These are phyloP conservation scores for Podaxis pistillaris DNA, from an alignment of 768 basidiomycete species.

Conservation along the genomic window DNA sequence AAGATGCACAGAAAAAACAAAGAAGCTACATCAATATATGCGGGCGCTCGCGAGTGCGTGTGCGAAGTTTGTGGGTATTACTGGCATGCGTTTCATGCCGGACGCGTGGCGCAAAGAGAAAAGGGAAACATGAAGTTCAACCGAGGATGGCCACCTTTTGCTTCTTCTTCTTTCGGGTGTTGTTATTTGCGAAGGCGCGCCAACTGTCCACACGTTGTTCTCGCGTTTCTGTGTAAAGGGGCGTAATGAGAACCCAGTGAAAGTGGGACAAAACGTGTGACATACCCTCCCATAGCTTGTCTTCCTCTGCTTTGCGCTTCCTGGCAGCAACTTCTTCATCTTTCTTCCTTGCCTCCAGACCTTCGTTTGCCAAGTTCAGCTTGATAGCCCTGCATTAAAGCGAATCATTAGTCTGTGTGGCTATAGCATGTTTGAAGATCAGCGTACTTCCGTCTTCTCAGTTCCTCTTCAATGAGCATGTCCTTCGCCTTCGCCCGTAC, in stretches of 20 bases:
- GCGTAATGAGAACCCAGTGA: neutral
- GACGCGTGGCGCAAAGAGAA: conserved; percentile 13
- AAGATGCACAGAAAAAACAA: conserved; percentile 2
- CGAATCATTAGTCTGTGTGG: conserved; percentile 8
- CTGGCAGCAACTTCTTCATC: conserved; percentile 75
- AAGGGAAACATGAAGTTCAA: conserved; percentile 31
- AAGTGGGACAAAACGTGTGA: conserved; percentile 1
- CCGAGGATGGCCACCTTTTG: conserved; percentile 65
- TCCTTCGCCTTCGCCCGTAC: conserved; percentile 77
- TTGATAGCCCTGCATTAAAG: conserved; percentile 64
- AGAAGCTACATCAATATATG: conserved; percentile 4
- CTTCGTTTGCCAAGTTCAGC: conserved; percentile 90
- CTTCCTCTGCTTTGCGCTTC: conserved; percentile 89
- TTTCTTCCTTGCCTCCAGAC: conserved; percentile 89
- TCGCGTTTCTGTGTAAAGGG: conserved; percentile 51
- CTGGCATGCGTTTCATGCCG: neutral
- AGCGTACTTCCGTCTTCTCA: conserved; percentile 77
- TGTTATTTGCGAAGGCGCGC: conserved; percentile 65
- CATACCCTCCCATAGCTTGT: conserved; percentile 86
- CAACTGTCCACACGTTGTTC: conserved; percentile 85
- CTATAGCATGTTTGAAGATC: neutral
- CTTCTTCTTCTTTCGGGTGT: conserved; percentile 84
- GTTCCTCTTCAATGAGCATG: conserved; percentile 86
- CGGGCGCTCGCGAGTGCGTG: neutral
- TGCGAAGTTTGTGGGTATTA: conserved; percentile 14